These are phyloP conservation scores for Terana coerulea DNA, from an alignment of 768 basidiomycete species.

Conservation along the genomic window DNA sequence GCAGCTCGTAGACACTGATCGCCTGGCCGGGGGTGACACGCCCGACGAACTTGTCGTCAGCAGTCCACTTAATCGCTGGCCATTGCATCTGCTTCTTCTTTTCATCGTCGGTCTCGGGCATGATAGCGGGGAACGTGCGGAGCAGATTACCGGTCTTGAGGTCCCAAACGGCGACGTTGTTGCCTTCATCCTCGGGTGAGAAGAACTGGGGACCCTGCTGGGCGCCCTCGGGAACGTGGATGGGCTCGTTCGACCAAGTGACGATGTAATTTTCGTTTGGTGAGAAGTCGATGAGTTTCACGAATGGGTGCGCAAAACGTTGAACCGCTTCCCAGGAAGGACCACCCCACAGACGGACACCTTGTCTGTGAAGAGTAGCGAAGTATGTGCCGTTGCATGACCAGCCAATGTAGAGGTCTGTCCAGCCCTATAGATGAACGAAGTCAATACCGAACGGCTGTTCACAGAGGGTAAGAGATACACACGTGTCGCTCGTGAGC, in stretches of 20 bases:
- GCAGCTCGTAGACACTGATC: conserved; percentile 96
- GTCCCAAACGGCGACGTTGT: conserved; percentile 98
- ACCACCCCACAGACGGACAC: conserved; percentile 95
- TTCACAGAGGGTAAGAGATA: conserved; percentile 8
- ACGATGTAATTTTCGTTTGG: conserved; percentile 95
- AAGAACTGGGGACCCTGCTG: conserved; percentile 82
- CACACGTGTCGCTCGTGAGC: conserved; percentile 72
- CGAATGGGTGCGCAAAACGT: conserved; percentile 92
- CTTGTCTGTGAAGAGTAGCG: conserved; percentile 90
- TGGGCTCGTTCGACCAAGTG: conserved; percentile 95
- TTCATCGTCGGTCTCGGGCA: conserved; percentile 53
- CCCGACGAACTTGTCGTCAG: conserved; percentile 93
- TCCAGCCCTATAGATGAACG: conserved; percentile 69
- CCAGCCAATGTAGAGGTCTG: conserved; percentile 95
- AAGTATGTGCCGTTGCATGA: conserved; percentile 95
- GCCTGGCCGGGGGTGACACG: conserved; percentile 86
- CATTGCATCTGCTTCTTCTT: conserved; percentile 85
- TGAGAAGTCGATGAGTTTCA: conserved; percentile 95
- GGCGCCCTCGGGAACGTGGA: conserved; percentile 78
- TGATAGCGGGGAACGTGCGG: conserved; percentile 80
- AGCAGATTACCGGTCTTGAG: conserved; percentile 90
- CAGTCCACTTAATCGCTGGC: conserved; percentile 96
- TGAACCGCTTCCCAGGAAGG: conserved; percentile 83
- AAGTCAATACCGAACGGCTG: conserved; percentile 10
- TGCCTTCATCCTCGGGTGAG: conserved; percentile 93